Evolutionary conservation across 2,329 filamentous ascomycete species (phyloP), one percentile per base, ranked within the genome.

Genomic region (Lasiodiplodia sp.): DNA sequence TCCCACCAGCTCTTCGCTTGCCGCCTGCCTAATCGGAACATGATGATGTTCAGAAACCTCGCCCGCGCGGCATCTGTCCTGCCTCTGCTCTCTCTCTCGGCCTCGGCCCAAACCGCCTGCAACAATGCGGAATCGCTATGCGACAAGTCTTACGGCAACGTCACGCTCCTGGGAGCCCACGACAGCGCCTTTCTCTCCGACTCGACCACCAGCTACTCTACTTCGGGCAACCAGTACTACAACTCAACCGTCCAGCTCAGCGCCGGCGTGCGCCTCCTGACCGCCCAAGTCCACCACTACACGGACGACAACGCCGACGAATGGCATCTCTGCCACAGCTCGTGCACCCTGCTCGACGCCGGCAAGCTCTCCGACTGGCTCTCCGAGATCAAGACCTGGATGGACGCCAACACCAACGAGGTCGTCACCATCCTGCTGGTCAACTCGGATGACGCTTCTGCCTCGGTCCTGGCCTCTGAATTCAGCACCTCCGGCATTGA

Each of bases 111-210:
- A 23, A 69, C 67, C 25, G 86, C 87, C 37, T 94, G 92, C 85
- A 94, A 94, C 81, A 93, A 93, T 82, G 92, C 90, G 0, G 90
- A 91, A 0, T 79, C 83, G 47, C 86, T 94, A 23, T 94, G 92
- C 83, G 81, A 81, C 70, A 87, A 87, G 70, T 81, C 86, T 18
- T 94, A 94, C 81, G 88, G 87, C 79, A 86, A 89, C 70, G 85
- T 94, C 72, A 92, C 91, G 1, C 86, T 93, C 77, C 86, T 93
- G 75, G 91, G 90, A 34, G 90, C 89, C 25, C 91, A 93, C 79
- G 86, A 92, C 79, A 88, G 86, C 70, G 83, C 90, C 14, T 93
- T 92, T 75, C 77, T 92, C 38, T 84, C 89, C 60, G 88, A 91
- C 74, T 78, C 80, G n/a, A 85, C 82, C 69, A 89, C 86, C 0